These are phyloP conservation scores for Quercus rubra DNA, from an alignment of 306 rosid genomes.

Conservation along the genomic window DNA sequence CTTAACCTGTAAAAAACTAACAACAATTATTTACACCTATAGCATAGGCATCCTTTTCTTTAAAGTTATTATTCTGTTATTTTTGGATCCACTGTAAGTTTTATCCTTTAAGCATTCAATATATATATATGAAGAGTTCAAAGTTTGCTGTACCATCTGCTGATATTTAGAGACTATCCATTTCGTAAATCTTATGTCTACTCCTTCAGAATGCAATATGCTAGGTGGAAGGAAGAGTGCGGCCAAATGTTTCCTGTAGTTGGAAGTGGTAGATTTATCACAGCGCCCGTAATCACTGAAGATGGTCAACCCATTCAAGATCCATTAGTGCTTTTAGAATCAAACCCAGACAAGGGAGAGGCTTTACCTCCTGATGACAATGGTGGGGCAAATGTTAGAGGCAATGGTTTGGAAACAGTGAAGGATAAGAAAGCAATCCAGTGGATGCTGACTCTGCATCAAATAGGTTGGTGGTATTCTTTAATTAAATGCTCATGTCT, in stretches of 20 bases:
- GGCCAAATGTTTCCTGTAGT: constrained; percentile 77
- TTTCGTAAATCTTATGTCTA: constrained; percentile 14
- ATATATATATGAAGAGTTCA: neutral
- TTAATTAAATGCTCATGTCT: neutral
- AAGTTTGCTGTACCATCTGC: neutral
- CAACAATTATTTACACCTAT: no score
- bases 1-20: neutral
- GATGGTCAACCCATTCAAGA: constrained; percentile 84
- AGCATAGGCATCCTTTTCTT: no score
- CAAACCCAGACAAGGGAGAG: constrained; percentile 44
- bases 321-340: constrained; percentile 68
- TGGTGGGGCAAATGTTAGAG: constrained; percentile 5
- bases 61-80: no score
- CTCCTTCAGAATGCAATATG: constrained; percentile 68
- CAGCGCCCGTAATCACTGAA: constrained; percentile 80
- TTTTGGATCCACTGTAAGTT: neutral
- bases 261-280: constrained; percentile 92
- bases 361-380: constrained; percentile 37
- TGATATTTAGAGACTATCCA: constrained; percentile 5
- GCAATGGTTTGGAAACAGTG: constrained; percentile 34
- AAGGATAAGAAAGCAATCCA: constrained; percentile 71
- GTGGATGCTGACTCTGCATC: constrained; percentile 98
- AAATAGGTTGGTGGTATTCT: constrained; percentile 67
- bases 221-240: constrained; percentile 82
- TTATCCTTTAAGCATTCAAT: neutral